Evolutionary conservation across 177 flowering plant genomes (phyloP).

Genomic region (Vitis hybrid): DNA sequence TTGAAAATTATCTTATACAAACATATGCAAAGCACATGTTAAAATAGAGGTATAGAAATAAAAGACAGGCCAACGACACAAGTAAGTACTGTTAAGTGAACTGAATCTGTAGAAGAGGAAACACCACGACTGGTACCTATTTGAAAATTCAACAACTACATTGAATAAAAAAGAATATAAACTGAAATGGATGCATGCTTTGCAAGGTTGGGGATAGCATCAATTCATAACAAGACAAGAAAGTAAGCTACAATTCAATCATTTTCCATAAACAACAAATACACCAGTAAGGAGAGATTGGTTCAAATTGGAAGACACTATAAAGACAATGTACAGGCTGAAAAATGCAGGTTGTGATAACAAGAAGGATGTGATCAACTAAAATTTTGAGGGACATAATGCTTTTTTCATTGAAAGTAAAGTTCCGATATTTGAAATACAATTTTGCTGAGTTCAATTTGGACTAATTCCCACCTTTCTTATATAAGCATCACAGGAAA

Average conservation of each 20-base stretch:
- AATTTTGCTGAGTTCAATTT: background rate
- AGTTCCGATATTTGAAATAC: background rate
- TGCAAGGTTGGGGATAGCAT: background rate
- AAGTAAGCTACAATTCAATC: background rate
- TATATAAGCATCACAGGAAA: too few species aligned
- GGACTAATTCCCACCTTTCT: background rate
- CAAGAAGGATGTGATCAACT: background rate
- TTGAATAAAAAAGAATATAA: background rate
- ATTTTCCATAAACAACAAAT: background rate
- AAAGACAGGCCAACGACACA: background rate
- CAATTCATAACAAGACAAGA: background rate
- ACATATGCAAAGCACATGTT: background rate
- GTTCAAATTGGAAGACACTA: background rate
- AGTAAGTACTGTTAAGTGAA: background rate
- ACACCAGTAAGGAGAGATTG: background rate
- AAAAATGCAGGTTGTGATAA: background rate
- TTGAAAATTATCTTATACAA: constrained; percentile 1
- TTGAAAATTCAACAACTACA: background rate
- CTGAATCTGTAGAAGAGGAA: background rate
- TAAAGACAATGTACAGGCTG: background rate
- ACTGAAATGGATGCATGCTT: too few species aligned
- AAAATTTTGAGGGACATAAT: too few species aligned
- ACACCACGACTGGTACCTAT: background rate
- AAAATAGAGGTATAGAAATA: background rate
- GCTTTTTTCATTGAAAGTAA: background rate